These are phyloP conservation scores for Penicillium coprophilum DNA, from an alignment of 495 filamentous ascomycete species.

Conservation along the genomic window DNA sequence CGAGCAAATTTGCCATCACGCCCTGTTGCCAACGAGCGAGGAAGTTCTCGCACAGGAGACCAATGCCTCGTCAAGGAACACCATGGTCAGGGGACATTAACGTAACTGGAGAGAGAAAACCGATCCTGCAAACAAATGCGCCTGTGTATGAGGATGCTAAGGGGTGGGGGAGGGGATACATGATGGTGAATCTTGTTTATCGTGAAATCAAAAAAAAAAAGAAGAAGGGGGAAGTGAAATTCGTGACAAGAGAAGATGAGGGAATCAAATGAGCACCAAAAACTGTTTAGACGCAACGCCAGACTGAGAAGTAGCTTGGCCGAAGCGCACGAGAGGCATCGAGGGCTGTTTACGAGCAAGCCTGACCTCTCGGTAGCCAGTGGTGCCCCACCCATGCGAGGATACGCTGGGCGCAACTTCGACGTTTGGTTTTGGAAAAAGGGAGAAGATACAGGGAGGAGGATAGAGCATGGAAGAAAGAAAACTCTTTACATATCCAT, in stretches of 20 bases:
- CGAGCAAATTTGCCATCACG: conserved; percentile 11
- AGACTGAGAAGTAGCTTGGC: conserved; percentile 7
- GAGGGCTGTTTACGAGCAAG: not conserved
- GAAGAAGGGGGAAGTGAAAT: conserved; percentile 23
- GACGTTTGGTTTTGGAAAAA: not conserved
- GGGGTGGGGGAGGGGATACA: conserved; percentile 46
- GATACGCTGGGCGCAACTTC: conserved; percentile 9
- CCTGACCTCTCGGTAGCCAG: not conserved
- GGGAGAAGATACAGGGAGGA: not conserved
- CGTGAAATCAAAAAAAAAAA: conserved; percentile 41
- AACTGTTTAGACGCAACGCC: conserved; percentile 4
- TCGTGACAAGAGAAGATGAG: conserved; percentile 21
- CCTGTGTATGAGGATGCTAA: conserved; percentile 51
- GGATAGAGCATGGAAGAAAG: conserved; percentile 3
- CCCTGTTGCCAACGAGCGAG: conserved; percentile 18
- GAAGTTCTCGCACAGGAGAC: conserved; percentile 12
- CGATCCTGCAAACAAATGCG: conserved; percentile 43
- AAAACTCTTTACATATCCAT: conserved; percentile 90
- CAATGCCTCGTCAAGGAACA: conserved; percentile 17
- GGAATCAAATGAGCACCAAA: conserved; percentile 16
- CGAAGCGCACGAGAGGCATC: conserved; percentile 4
- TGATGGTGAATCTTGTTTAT: conserved; percentile 61
- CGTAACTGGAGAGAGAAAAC: conserved; percentile 29
- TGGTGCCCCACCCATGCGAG: conserved; percentile 1
- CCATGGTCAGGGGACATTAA: conserved; percentile 27